Evolutionary conservation across 768 basidiomycete genomes (phyloP).

Genomic region (Hericium erinaceus): DNA sequence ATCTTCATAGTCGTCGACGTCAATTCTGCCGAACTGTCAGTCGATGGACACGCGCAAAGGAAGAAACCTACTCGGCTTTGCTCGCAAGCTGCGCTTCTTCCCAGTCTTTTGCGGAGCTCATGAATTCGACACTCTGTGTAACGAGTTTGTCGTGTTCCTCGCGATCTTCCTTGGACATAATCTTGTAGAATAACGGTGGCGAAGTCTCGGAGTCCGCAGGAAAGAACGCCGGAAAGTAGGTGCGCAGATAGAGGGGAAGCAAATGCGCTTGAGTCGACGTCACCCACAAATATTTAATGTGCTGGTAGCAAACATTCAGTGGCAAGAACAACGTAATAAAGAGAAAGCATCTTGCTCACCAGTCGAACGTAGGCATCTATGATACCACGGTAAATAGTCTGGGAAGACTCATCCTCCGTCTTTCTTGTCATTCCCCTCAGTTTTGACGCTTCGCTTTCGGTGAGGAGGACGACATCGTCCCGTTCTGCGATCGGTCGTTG

Average conservation of each 20-base stretch:
- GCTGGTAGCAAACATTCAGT: not conserved
- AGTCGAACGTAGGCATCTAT: not conserved
- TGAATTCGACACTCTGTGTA: not conserved
- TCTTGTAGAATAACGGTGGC: not conserved
- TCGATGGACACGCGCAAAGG: not conserved
- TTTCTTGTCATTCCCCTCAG: conserved; percentile 8
- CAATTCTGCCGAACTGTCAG: not conserved
- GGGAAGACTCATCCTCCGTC: conserved; percentile 1
- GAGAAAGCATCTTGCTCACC: not conserved
- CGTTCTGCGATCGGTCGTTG: too few relatives aligned
- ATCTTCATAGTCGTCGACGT: not conserved
- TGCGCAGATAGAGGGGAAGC: too few relatives aligned
- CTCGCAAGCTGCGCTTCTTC: not conserved
- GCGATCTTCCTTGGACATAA: not conserved
- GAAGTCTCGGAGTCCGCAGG: not conserved
- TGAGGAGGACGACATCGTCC: too few relatives aligned
- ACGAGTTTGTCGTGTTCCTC: not conserved
- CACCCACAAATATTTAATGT: not conserved
- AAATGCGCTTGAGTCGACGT: not conserved
- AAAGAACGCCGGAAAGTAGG: too few relatives aligned
- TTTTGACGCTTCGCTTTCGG: not conserved
- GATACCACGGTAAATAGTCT: too few relatives aligned
- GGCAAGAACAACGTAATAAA: not conserved
- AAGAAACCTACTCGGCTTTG: not conserved
- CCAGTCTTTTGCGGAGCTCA: not conserved